Conservation (phyloP, 805 yeast genomes). For the Suhomyces tanzawaensis region DNA sequence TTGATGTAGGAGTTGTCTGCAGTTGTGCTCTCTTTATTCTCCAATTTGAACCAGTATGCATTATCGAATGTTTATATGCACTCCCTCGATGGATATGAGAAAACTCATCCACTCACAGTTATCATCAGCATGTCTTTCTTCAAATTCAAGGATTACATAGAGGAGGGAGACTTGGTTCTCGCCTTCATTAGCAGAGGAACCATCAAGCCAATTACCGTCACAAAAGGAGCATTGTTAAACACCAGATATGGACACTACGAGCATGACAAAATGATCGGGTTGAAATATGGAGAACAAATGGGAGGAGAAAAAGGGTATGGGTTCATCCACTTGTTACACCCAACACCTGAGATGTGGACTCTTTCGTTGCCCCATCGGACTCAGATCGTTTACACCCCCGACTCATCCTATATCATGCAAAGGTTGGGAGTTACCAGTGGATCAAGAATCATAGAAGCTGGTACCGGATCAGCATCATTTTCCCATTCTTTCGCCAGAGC, state of each 20-base stretch:
- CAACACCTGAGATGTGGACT: slow-evolving; percentile 96
- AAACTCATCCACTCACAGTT: neutral
- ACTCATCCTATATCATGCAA: slow-evolving; percentile 86
- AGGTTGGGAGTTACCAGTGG: slow-evolving; percentile 73
- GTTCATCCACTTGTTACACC: slow-evolving; percentile 82
- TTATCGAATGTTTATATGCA: neutral
- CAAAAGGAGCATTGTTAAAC: slow-evolving; percentile 60
- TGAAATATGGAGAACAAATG: slow-evolving; percentile 80
- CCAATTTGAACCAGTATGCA: too few species aligned
- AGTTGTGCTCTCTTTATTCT: too few species aligned
- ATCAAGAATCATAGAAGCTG: slow-evolving; percentile 87
- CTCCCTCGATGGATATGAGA: neutral
- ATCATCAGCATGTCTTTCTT: slow-evolving; percentile 46
- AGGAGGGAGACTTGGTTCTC: slow-evolving; percentile 83
- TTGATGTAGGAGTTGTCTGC: too few species aligned
- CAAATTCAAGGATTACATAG: slow-evolving; percentile 62
- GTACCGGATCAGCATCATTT: slow-evolving; percentile 96
- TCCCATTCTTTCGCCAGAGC: slow-evolving; percentile 90
- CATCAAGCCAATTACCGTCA: slow-evolving; percentile 69
- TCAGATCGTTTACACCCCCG: slow-evolving; percentile 96
- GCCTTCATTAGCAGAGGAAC: slow-evolving; percentile 81
- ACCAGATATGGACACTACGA: slow-evolving; percentile 89
- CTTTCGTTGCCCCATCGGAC: slow-evolving; percentile 95
- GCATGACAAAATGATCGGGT: slow-evolving; percentile 81
- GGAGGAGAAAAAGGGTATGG: slow-evolving; percentile 74